Evolutionary conservation across 2,329 filamentous ascomycete genomes (phyloP), one percentile per base, ranked within the genome.

Genomic region (Claviceps digitariae): DNA sequence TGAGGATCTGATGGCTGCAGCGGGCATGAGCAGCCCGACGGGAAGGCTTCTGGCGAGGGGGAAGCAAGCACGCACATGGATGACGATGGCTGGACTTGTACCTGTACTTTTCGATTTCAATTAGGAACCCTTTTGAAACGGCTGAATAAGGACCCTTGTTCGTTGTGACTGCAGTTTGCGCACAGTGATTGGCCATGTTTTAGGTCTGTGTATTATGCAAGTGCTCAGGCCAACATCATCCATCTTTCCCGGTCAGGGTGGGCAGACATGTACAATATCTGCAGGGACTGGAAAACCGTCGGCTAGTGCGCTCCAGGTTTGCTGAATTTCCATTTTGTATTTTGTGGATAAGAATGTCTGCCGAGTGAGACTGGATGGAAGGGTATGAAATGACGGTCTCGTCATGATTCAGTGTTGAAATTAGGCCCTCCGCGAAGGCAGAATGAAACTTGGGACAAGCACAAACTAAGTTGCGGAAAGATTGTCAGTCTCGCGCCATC

Each of bases 181-280:
- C 27, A 27, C 17, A 21, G 6, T 60, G 51, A 69, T 69, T 69
- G 67, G 67, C 23, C 58, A 62, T 57, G 58, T 64, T 60, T 65
- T 61, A 64, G 62, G 65, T 69, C 63, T 67, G 66, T 66, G 67
- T 66, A 61, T 65, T 61, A 69, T 69, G 67, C 66, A 67, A 68
- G 66, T 68, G 66, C 64, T 68, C 66, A 64, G 41, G 44, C 50
- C 54, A 66, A 61, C 65, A 48, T 54, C 49, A 48, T 29, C 46
- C 48, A 38, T 54, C 53, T 48, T 48, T 52, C 53, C 53, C 64
- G 49, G 49, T 40, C 27, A 36, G 52, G 49, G 36, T 43, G 34
- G 40, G 49, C 25, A 23, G 52, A 23, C 23, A 41, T 48, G 51
- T 31, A 48, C 31, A 36, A 44, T 43, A 23, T 36, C 62, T 66